Percentiles rank a stretch among this genome's conserved stretches.
Evolutionary conservation across 2,329 filamentous ascomycete species (phyloP).

Genomic region (Aspergillus aculeatinus): DNA sequence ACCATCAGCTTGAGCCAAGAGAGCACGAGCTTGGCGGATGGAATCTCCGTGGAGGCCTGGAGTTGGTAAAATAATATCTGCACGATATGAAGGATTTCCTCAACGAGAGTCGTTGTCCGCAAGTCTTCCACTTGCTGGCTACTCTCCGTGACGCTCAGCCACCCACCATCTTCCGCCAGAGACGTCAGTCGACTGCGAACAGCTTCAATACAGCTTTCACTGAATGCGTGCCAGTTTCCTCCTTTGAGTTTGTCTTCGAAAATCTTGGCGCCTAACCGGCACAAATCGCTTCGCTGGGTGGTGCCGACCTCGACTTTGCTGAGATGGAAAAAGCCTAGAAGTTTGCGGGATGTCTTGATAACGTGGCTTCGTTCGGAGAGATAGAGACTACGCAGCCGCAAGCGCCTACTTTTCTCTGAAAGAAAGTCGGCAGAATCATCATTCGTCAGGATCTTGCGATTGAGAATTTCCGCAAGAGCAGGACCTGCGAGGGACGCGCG

Average conservation of each 20-base stretch:
- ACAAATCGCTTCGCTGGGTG: conserved; percentile 16
- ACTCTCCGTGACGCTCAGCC: conserved; percentile 49
- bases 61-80: conserved; percentile 71
- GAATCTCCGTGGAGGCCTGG: conserved; percentile 58
- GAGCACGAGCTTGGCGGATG: conserved; percentile 59
- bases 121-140: conserved; percentile 58
- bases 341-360: conserved; percentile 60
- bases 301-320: conserved; percentile 17
- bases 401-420: conserved; percentile 60
- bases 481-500: conserved; percentile 54
- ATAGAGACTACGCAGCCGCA: conserved; percentile 69
- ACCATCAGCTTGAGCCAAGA: conserved; percentile 76
- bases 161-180: conserved; percentile 41
- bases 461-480: conserved; percentile 36
- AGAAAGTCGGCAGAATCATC: conserved; percentile 53
- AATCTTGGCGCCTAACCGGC: conserved; percentile 30
- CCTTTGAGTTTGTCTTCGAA: conserved; percentile 32
- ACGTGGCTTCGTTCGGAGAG: conserved; percentile 70
- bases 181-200: conserved; percentile 34
- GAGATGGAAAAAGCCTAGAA: conserved; percentile 35
- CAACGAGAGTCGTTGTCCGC: conserved; percentile 64
- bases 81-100: conserved; percentile 71
- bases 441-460: conserved; percentile 26
- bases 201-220: conserved; percentile 36
- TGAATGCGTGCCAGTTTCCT: conserved; percentile 26